Evolutionary conservation across 495 filamentous ascomycete species (phyloP), one percentile per base, ranked within the genome.

Genomic region (Neurospora sp.): DNA sequence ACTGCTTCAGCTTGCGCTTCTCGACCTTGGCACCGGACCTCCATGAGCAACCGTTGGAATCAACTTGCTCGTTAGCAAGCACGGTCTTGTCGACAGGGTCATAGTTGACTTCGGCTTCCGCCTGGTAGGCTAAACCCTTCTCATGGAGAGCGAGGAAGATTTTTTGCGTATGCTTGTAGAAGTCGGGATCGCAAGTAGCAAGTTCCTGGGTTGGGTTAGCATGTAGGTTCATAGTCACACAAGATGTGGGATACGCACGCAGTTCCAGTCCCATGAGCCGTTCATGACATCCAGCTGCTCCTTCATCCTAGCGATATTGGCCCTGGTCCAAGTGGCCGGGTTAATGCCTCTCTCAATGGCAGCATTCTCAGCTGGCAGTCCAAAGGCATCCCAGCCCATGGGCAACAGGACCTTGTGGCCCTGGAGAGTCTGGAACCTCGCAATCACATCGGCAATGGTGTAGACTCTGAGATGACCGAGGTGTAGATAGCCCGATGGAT

Each of bases 361-460:
- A 21, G 94, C 94, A 83, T 97, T 97, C 83, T 97, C 94, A 42
- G 94, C 94, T 10, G 94, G 94, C 54, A 97, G 83, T 4, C 94
- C 94, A 79, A 97, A 96, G 24, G 92, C 93, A 85, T 97, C 94
- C 94, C 94, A 97, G 4, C 93, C 94, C 89, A 97, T 96, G 37
- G 94, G 94, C 70, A 96, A 88, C 31, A 96, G 79, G 39, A 97
- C 93, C 71, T 92, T 82, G 78, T 89, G 84, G 4, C 94, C 94
- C 71, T 89, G 89, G 85, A 97, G 91, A 10, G 86, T 88, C 76
- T 90, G 89, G 76, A 91, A 96, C 17, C 94, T 86, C 19, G 93
- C 89, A 39, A 97, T 81, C 4, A 94, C 91, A 82, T 97, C 94
- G 43, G 93, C 92, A 73, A 97, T 94, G 21, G 94, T 94, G 84